A percentile compares a stretch with the other conserved stretches of the same genome.
Conservation (phyloP, 1,284 basidiomycete genomes). For the Xerocomus nothofagi region DNA sequence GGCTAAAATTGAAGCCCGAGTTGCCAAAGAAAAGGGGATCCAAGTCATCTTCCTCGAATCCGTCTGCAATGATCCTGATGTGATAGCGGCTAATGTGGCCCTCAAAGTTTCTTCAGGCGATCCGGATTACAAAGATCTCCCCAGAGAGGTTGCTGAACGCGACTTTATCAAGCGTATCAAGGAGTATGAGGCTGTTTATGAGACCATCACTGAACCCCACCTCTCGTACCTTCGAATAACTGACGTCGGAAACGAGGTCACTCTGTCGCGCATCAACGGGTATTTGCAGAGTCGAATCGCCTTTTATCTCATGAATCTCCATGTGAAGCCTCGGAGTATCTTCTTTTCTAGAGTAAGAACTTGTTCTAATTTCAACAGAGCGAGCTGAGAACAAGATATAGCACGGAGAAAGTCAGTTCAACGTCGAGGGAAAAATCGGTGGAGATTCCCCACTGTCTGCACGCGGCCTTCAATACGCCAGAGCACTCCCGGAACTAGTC, state of each 20-base stretch:
- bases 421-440: constrained; percentile 96
- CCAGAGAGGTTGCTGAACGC: constrained; percentile 79
- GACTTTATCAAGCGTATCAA: constrained; percentile 93
- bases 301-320: constrained; percentile 98
- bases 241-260: constrained; percentile 86
- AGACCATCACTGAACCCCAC: constrained; percentile 88
- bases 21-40: constrained; percentile 89
- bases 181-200: constrained; percentile 95
- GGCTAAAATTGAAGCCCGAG: constrained; percentile 76
- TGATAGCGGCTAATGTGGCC: constrained; percentile 94
- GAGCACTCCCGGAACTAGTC: constrained; percentile 84
- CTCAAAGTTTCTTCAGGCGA: constrained; percentile 96
- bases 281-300: constrained; percentile 97
- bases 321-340: constrained; percentile 94
- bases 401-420: constrained; percentile 98
- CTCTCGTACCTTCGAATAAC: constrained; percentile 86
- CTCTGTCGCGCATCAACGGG: constrained; percentile 82
- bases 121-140: constrained; percentile 94
- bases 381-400: constrained; percentile 34
- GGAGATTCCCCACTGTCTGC: constrained; percentile 90
- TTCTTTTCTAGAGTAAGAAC: constrained; percentile 87
- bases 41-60: constrained; percentile 94
- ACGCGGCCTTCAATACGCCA: constrained; percentile 84
- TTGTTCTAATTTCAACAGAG: neutral
- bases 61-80: constrained; percentile 88